Conservation (phyloP, 2,329 filamentous ascomycete genomes). For the Pseudovirgaria hyperparasitica region DNA sequence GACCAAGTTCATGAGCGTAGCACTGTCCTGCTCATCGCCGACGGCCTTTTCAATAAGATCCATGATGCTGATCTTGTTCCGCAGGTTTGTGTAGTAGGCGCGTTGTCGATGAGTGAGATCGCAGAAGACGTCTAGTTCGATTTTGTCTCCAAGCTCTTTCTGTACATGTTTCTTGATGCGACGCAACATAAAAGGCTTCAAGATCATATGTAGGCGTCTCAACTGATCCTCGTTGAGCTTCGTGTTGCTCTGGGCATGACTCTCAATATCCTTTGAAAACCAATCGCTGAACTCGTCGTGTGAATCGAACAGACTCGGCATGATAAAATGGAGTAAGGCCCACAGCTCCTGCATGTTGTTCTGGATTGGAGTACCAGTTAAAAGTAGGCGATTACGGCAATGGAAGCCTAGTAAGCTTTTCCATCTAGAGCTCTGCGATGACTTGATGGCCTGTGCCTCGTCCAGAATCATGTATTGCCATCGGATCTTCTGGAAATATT, state of each 20-base stretch:
- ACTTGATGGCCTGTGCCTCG: slow-evolving; percentile 98
- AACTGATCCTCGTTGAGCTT: slow-evolving; percentile 98
- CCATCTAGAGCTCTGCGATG: slow-evolving; percentile 90
- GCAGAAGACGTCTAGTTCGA: slow-evolving; percentile 91
- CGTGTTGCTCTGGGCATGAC: slow-evolving; percentile 97
- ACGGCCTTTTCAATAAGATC: slow-evolving; percentile 95
- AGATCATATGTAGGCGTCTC: slow-evolving; percentile 92
- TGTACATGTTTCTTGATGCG: slow-evolving; percentile 99
- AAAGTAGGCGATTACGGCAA: slow-evolving; percentile 82
- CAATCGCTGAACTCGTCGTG: slow-evolving; percentile 89
- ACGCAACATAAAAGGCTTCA: slow-evolving; percentile 98
- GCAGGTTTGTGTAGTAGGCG: slow-evolving; percentile 80
- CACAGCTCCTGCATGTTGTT: slow-evolving; percentile 99
- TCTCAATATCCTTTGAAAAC: slow-evolving; percentile 95
- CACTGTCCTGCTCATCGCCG: slow-evolving; percentile 87
- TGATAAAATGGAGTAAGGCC: slow-evolving; percentile 97
- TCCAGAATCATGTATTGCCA: slow-evolving; percentile 99
- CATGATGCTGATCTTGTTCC: slow-evolving; percentile 97
- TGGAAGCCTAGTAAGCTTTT: slow-evolving; percentile 90
- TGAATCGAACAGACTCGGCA: slow-evolving; percentile 96
- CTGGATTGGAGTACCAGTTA: slow-evolving; percentile 95
- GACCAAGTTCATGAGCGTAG: slow-evolving; percentile 95
- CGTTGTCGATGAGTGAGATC: slow-evolving; percentile 93
- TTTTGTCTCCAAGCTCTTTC: slow-evolving; percentile 97
- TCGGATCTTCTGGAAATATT: slow-evolving; percentile 97